Evolutionary conservation across 2,329 filamentous ascomycete species (phyloP), one percentile per base, ranked within the genome.

Genomic region (Microsporum ferrugineum): DNA sequence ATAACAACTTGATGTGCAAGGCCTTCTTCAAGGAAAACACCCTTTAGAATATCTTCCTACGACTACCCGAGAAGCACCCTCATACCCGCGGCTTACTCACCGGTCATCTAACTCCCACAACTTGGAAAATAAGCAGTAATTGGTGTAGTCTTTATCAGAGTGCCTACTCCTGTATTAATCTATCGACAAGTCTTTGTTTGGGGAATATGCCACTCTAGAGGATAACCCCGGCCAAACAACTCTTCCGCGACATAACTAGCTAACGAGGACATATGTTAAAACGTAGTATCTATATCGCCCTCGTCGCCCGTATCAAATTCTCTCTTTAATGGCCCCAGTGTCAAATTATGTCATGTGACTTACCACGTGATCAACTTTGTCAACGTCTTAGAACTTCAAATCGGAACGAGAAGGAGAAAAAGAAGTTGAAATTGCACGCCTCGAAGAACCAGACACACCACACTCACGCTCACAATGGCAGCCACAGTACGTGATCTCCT

Each of bases 391-490:
- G 39, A 39, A 43, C 17, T 49, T 23, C 27, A 38, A 23, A 23
- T 41, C 57, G 17, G 27, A 60, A 59, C 34, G 23, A 31, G 31
- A 17, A 41, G 55, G 27, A 43, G 31, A 43, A 39, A 36, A 57
- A 31, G 55, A 23, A 23, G 39, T 43, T n/a, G 39, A 57, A 43
- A 57, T 29, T 39, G 39, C 55, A 61, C 31, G 53, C 12, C 49
- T 47, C 39, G 45, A 39, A 33, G n/a, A 38, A 27, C 14, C 45
- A 51, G 36, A 58, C 41, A 49, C 43, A 43, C n/a, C 41, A 39
- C 43, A 56, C 8, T 10, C 39, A 43, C 17, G 55, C 17, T 57
- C 55, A 43, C 55, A 57, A 57, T 57, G 55, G 55, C 55, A 41
- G 55, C 39, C 23, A 41, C 55, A 57, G 55, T 57, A 57, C 55